A percentile compares a stretch with the other conserved stretches of the same genome.
These are phyloP conservation scores for Leishmania mexicana DNA, from an alignment of 208 protist species.

Conservation along the genomic window DNA sequence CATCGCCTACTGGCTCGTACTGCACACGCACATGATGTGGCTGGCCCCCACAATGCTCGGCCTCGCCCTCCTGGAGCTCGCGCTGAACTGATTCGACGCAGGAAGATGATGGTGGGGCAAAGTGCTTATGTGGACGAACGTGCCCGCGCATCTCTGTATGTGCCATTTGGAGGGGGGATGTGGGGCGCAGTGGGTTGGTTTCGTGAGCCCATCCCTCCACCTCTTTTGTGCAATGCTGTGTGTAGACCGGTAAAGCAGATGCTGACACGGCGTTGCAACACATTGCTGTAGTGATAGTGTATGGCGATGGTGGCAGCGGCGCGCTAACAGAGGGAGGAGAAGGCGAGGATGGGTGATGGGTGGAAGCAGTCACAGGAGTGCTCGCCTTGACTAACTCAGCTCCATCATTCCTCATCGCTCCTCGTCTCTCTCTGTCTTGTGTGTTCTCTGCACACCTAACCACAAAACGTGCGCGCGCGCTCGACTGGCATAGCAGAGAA, in stretches of 20 bases:
- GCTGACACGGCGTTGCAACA: neutral
- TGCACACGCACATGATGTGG: slow-evolving; percentile 84
- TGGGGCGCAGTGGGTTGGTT: neutral
- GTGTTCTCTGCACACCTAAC: neutral
- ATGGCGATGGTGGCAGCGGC: neutral
- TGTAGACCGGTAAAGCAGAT: neutral
- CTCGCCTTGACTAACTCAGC: neutral
- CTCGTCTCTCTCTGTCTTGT: neutral
- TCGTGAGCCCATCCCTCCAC: neutral
- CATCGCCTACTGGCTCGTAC: slow-evolving; percentile 82
- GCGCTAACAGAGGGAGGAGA: neutral
- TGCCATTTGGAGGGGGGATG: neutral
- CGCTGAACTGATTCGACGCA: slow-evolving; percentile 55
- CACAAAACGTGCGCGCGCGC: neutral
- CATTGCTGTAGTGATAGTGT: slow-evolving; percentile 10
- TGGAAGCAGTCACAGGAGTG: neutral
- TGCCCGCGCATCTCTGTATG: neutral
- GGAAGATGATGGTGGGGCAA: neutral
- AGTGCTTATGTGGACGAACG: neutral
- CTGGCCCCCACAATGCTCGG: slow-evolving; percentile 47
- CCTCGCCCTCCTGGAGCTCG: slow-evolving; percentile 59
- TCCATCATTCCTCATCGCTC: neutral
- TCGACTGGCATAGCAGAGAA: neutral
- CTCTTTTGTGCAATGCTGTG: too few species aligned
- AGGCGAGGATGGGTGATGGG: neutral